Evolutionary conservation across 805 yeast species (phyloP), one percentile per base, ranked within the genome.

Genomic region (Candida parachauliodes): DNA sequence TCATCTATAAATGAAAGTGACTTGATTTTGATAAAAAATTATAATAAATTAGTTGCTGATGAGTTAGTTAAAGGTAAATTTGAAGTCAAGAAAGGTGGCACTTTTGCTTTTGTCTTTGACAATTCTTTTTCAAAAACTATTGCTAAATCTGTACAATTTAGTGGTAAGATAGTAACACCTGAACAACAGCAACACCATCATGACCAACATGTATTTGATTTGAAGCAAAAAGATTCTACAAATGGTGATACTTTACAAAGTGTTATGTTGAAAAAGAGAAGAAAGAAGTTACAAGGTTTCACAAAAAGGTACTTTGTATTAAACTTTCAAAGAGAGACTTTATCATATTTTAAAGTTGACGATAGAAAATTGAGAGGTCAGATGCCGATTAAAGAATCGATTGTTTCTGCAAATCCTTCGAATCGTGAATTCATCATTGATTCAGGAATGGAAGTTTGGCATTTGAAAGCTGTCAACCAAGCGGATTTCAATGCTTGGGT

Each of bases 361-460:
- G 79, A 87, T 28, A 76, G 80, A 49, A 79, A 80, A 47, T 72
- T 87, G 33, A 73, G 98, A 40, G 98, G 98, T 40, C 88, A 87
- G 52, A 88, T 93, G 87, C 94, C 91, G 25, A 78, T 93, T 34
- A 78, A 76, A 37, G 73, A 83, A 33, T 80, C 95, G 2, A 84
- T 84, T n/a, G 79, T 93, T 2, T 77, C 89, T 40, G 95, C 95
- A 0, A 82, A 82, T 49, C 70, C 77, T 18, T 74, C 75, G 40
- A 76, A 77, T 17, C 63, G 76, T 37, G 82, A 85, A 50, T 79
- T 93, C 29, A 79, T 83, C 32, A 74, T 93, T 41, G 97, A 93
- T 57, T 88, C 97, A 0, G 98, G 98, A 2, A 81, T 91, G 79
- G 98, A 91, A 56, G 80, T 85, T 8, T 91, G 98, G 98, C 79